Conservation (phyloP, 345 rosid species). For the Moringa oleifera region DNA sequence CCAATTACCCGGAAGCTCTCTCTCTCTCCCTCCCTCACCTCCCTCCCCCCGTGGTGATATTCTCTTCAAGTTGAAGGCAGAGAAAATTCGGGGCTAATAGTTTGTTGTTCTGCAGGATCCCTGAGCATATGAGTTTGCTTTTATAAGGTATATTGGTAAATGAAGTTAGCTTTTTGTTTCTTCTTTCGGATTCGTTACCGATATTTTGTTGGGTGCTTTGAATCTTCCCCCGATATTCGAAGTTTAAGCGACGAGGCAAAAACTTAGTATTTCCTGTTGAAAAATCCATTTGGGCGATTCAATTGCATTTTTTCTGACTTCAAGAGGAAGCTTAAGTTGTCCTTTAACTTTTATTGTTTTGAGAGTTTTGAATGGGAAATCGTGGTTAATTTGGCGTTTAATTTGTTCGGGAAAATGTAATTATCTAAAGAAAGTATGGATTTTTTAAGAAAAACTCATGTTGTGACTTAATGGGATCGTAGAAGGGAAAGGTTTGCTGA, state of each 20-base stretch:
- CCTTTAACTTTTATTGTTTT: too few relatives aligned
- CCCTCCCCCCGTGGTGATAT: not conserved
- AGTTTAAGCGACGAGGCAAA: constrained; percentile 23
- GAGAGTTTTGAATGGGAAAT: constrained; percentile 1
- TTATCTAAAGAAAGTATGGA: too few relatives aligned
- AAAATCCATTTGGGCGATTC: not conserved
- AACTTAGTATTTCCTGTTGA: not conserved
- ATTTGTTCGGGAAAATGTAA: too few relatives aligned
- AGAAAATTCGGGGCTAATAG: not conserved
- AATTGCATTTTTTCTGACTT: not conserved
- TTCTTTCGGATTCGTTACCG: not conserved
- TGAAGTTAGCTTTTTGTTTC: not conserved
- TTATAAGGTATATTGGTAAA: constrained; percentile 17
- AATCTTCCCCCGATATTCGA: constrained; percentile 30
- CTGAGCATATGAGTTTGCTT: constrained; percentile 2
- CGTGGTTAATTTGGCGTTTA: not conserved
- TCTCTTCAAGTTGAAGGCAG: constrained; percentile 17
- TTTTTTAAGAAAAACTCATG: too few relatives aligned
- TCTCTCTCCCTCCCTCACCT: not conserved
- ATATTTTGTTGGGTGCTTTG: constrained; percentile 11
- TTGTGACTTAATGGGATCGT: not conserved
- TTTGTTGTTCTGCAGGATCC: not conserved
- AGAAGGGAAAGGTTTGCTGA: not conserved
- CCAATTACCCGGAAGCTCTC: not conserved
- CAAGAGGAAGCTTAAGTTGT: too few relatives aligned